Base-by-base conservation (phyloP, 495 filamentous ascomycete species). In the Penicillium chermesinum region DNA sequence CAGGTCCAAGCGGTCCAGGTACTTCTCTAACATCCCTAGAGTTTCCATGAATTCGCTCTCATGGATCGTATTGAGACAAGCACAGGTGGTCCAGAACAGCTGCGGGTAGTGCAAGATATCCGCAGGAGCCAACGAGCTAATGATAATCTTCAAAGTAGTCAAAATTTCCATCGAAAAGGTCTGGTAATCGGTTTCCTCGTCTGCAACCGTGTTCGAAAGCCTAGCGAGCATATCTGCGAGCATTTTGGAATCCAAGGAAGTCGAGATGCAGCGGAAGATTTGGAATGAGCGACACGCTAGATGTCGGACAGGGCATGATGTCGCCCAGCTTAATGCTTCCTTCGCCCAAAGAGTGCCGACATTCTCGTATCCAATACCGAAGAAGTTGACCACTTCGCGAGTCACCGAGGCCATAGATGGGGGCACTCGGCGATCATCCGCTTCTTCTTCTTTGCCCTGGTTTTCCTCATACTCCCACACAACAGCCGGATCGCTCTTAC, bases 91-190 rank as follows among this genome's bases (percentile, higher is more conserved):
- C 93, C 93, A 99, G 69, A 97, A 99, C 1, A 97, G 70, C 56
- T 96, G 90, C 6, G 93, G 91, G 52, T 91, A 96, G 30, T 85
- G 82, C 35, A 95, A 53, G 12, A 99, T 75, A 64, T 93, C 86
- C 16, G 82, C 72, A 2, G 84, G 76, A n/a, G 88, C 82, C 16
- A 96, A 72, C 19, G 89, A 88, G 47, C 80, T 78, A 48, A 97
- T 93, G 45, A 96, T 85, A 0, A 89, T 88, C 49, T 91, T 88
- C 37, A 99, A 64, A 0, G 93, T 97, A 1, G 89, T 95, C 19
- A 99, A 72, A 58, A 97, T 96, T 59, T 99, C 93, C 85, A 96
- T 88, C 2, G 94, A 94, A 64, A 96, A 99, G 2, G 89, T 88
- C 55, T 95, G 89, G 41, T 95, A 90, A 66, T 96, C 91, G 0